These are phyloP conservation scores for Myxozyma sirexii DNA, from an alignment of 805 yeast species.

Conservation along the genomic window DNA sequence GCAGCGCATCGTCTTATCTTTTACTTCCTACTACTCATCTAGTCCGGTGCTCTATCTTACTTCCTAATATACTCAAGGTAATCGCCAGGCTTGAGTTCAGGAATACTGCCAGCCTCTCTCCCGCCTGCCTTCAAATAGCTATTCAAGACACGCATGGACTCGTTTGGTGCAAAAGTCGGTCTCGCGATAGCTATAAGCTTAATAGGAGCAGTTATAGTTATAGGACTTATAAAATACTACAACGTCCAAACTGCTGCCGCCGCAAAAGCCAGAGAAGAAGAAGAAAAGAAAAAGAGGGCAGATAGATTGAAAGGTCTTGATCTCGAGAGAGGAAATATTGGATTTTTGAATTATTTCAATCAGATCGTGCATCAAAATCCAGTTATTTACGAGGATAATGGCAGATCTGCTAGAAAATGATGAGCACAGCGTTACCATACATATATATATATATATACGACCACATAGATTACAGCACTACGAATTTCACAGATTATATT, in stretches of 20 bases:
- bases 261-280: not conserved
- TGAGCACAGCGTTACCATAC: not conserved
- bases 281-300: slow-evolving; percentile 1
- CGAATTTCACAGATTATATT: no score
- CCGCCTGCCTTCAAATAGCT: not conserved
- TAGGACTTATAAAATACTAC: slow-evolving; percentile 1
- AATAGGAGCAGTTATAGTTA: not conserved
- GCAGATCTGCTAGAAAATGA: not conserved
- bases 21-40: not conserved
- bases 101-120: not conserved
- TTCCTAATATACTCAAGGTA: no score
- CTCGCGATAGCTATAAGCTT: not conserved
- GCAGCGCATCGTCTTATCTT: not conserved
- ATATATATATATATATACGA: not conserved
- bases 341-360: not conserved
- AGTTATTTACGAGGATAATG: no score
- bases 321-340: not conserved
- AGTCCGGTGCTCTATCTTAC: not conserved
- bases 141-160: not conserved
- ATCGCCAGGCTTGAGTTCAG: no score
- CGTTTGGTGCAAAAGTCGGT: slow-evolving; percentile 6
- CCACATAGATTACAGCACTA: not conserved
- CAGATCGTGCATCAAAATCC: not conserved
- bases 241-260: not conserved
- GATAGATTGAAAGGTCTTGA: not conserved